Percentiles rank a stretch among this genome's conserved stretches.
Conservation (phyloP, 1,284 basidiomycete genomes). For the Apiotrichum akiyoshidainum region DNA sequence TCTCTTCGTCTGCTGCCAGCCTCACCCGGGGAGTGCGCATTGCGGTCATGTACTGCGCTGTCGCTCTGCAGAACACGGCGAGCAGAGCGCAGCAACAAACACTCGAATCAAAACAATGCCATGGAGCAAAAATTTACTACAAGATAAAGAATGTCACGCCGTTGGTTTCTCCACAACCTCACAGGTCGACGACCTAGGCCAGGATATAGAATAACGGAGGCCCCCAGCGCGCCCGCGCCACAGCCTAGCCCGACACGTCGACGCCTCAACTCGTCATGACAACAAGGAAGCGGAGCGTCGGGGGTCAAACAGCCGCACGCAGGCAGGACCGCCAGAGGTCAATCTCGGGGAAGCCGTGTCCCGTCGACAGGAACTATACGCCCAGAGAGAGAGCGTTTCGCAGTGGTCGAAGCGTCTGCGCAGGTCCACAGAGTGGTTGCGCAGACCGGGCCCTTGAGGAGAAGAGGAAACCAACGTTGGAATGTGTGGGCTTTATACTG, state of each 20-base stretch:
- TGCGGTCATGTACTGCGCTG: no score
- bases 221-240: background rate
- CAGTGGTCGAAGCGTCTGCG: conserved; percentile 16
- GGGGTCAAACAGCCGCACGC: conserved; percentile 7
- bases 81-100: no score
- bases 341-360: conserved; percentile 27
- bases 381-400: conserved; percentile 18
- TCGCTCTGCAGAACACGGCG: no score
- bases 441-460: conserved; percentile 25
- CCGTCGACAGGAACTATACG: conserved; percentile 28
- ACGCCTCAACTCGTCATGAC: conserved; percentile 7
- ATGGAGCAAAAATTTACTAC: background rate
- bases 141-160: conserved; percentile 18
- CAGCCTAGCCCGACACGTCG: conserved; percentile 16
- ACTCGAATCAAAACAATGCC: background rate
- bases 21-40: no score
- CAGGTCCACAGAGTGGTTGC: conserved; percentile 1
- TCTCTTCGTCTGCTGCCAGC: no score
- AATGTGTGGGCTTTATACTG: conserved; percentile 10
- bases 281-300: conserved; percentile 14
- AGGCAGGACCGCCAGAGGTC: background rate
- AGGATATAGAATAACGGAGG: conserved; percentile 32
- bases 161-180: conserved; percentile 33
- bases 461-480: background rate
- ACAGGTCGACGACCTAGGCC: conserved; percentile 29